These are phyloP conservation scores for Trichophyton simii DNA, from an alignment of 2,329 filamentous ascomycete species.

Conservation along the genomic window DNA sequence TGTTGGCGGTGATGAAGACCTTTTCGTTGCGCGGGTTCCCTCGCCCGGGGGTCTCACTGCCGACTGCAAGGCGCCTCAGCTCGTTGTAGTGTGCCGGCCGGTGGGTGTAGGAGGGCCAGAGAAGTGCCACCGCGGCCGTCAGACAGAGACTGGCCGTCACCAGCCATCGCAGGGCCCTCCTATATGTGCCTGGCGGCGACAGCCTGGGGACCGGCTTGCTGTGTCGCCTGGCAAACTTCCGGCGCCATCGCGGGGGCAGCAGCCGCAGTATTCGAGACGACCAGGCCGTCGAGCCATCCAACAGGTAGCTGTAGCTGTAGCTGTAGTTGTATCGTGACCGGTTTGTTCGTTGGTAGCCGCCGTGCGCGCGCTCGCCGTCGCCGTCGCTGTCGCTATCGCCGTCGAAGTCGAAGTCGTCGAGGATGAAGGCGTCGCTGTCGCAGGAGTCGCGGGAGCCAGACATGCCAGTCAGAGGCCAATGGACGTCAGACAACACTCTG, in stretches of 20 bases:
- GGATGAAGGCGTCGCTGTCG: not conserved
- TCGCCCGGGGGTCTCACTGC: slow-evolving; percentile 27
- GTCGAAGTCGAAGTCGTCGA: not conserved
- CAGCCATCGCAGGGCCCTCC: not conserved
- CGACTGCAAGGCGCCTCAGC: slow-evolving; percentile 21
- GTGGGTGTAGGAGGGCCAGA: slow-evolving; percentile 46
- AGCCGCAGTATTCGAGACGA: not conserved
- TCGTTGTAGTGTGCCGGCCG: slow-evolving; percentile 41
- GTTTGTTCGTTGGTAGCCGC: not conserved
- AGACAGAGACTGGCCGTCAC: slow-evolving; percentile 12
- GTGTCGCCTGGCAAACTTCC: not conserved
- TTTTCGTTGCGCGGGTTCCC: slow-evolving; percentile 49
- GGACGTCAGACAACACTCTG: not conserved
- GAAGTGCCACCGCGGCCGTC: slow-evolving; percentile 33
- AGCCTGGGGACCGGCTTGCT: not conserved
- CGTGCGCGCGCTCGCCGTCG: not conserved
- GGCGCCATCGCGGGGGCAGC: not conserved
- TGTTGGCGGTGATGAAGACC: slow-evolving; percentile 60
- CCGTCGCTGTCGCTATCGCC: not conserved
- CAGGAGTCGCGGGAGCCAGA: not conserved
- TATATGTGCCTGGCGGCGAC: not conserved
- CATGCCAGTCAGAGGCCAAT: not conserved
- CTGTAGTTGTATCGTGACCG: not conserved
- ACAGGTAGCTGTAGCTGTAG: not conserved
- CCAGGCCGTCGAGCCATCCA: not conserved